Evolutionary conservation across 2,329 filamentous ascomycete genomes (phyloP).

Genomic region (Malbranchea zuffiana): DNA sequence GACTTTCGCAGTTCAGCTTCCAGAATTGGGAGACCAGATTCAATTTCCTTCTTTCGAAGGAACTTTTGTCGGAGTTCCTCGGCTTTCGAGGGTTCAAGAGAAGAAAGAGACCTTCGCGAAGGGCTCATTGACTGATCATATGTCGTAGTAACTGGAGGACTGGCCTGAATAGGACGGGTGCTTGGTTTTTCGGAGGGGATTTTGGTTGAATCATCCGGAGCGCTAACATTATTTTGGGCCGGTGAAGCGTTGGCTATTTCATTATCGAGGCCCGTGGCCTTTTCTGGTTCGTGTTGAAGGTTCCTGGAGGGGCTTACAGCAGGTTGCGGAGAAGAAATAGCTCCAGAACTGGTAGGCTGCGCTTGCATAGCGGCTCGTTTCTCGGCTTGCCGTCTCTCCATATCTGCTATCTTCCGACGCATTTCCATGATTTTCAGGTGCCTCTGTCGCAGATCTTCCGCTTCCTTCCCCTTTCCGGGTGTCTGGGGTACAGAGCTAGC

Average conservation of each 20-base stretch:
- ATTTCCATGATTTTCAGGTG: conserved; percentile 40
- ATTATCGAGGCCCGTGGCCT: neutral
- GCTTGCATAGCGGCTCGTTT: conserved; percentile 29
- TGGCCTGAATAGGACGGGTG: neutral
- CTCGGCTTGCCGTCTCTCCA: conserved; percentile 36
- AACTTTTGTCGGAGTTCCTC: conserved; percentile 29
- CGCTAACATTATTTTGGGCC: neutral
- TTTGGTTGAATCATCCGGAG: neutral
- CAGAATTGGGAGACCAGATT: conserved; percentile 36
- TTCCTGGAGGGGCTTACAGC: neutral
- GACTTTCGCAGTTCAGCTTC: conserved; percentile 36
- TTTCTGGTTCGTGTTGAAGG: neutral
- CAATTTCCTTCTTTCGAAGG: conserved; percentile 39
- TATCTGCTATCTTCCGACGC: conserved; percentile 41
- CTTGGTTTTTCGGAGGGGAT: neutral
- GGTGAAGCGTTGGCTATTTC: neutral
- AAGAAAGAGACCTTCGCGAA: conserved; percentile 16
- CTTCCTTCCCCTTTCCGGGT: conserved; percentile 26
- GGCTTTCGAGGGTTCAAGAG: conserved; percentile 18
- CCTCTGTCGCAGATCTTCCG: conserved; percentile 37
- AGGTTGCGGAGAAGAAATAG: neutral
- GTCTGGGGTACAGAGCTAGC: conserved; percentile 29
- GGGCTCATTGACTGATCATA: conserved; percentile 13
- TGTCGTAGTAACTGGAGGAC: neutral
- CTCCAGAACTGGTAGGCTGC: conserved; percentile 19